Conservation (phyloP, 164 flowering plant species). For the Saururus chinensis region DNA sequence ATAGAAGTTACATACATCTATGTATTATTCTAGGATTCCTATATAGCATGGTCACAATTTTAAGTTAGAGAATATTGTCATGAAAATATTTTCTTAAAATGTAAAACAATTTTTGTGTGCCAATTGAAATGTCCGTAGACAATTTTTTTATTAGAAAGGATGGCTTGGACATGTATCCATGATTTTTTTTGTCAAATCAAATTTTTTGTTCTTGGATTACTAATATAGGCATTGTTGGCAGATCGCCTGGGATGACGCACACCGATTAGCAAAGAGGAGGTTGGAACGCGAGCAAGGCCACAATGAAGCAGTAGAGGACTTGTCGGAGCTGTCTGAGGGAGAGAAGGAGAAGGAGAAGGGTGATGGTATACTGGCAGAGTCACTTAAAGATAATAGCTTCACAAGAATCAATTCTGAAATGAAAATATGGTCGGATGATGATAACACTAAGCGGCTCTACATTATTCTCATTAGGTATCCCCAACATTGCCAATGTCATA, state of each 20-base stretch:
- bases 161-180: too few relatives aligned
- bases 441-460: slow-evolving; percentile 40
- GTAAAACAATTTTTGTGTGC: too few relatives aligned
- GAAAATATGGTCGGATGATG: slow-evolving; percentile 43
- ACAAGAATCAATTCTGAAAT: slow-evolving; percentile 43
- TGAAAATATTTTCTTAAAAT: too few relatives aligned
- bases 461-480: slow-evolving; percentile 65
- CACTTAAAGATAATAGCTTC: slow-evolving; percentile 19
- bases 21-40: too few relatives aligned
- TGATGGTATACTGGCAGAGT: slow-evolving; percentile 17
- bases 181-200: not conserved
- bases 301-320: slow-evolving; percentile 55
- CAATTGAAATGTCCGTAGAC: too few relatives aligned
- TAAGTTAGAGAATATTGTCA: too few relatives aligned
- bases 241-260: slow-evolving; percentile 69
- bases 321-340: slow-evolving; percentile 74
- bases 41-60: too few relatives aligned
- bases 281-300: slow-evolving; percentile 65
- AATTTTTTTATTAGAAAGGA: too few relatives aligned
- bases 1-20: too few relatives aligned
- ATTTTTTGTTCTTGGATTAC: not conserved
- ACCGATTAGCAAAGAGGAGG: slow-evolving; percentile 39
- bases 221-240: slow-evolving; percentile 8
- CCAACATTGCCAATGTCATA: not conserved
- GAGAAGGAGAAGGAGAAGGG: slow-evolving; percentile 74